phyloP scores from a whole-genome alignment of 1,139 yeast genomes.

The Pichia cactophila region DNA sequence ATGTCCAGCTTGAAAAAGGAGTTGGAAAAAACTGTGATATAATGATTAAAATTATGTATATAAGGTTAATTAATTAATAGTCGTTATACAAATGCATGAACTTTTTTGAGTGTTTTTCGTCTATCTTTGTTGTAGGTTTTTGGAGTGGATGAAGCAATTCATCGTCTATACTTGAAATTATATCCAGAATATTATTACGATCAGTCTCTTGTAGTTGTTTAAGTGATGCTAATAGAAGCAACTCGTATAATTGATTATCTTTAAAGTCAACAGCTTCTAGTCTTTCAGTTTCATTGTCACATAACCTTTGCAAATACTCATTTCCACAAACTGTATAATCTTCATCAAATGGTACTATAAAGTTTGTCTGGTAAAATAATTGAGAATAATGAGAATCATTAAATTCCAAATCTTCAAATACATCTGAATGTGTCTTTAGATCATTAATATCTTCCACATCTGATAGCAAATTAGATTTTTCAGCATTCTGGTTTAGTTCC shows the following conservation, averaged over 20 bases:
- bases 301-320: conserved; percentile 9
- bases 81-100: conserved; percentile 5
- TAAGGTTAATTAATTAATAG: neutral
- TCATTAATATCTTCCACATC: conserved; percentile 5
- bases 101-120: neutral
- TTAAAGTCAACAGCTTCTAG: conserved; percentile 22
- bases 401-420: neutral
- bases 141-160: conserved; percentile 13
- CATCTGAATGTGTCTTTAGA: conserved; percentile 7
- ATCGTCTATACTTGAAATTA: neutral
- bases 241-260: conserved; percentile 24
- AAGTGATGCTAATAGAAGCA: conserved; percentile 21
- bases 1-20: conserved; percentile 14
- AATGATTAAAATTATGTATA: neutral
- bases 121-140: conserved; percentile 1
- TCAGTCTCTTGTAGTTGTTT: conserved; percentile 6
- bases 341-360: conserved; percentile 7
- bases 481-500: no score
- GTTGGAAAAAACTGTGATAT: conserved; percentile 12
- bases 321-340: conserved; percentile 12
- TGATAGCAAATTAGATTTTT: neutral
- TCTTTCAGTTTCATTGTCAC: conserved; percentile 13
- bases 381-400: conserved; percentile 5
- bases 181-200: conserved; percentile 4
- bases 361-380: neutral